A percentile compares a stretch with the other conserved stretches of the same genome.
Conservation (phyloP, 305 asterid species). For the Fraxinus albicans region DNA sequence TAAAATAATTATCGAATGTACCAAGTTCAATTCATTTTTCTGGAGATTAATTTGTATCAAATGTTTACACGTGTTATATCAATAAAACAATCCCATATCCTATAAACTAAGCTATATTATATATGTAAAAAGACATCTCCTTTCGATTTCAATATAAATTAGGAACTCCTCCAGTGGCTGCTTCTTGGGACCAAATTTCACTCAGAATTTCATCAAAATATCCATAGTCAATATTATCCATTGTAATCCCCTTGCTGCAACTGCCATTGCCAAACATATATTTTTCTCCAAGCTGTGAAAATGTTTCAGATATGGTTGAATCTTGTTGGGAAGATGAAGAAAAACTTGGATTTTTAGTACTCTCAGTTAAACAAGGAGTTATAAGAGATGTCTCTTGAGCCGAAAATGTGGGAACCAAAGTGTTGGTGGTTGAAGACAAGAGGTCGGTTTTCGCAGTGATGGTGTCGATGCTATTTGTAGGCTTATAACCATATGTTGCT, state of each 20-base stretch:
- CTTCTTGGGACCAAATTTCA: slow-evolving; percentile 19
- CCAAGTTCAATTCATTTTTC: background rate
- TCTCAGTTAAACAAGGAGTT: background rate
- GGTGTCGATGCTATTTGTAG: background rate
- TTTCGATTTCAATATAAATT: too few species aligned
- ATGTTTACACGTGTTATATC: background rate
- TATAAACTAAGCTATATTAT: background rate
- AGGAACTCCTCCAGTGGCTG: background rate
- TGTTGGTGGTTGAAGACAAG: slow-evolving; percentile 4
- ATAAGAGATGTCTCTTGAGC: background rate
- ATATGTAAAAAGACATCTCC: background rate
- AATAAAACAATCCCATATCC: background rate
- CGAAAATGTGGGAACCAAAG: background rate
- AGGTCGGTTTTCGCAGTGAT: background rate
- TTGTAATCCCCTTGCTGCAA: background rate
- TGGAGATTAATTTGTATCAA: too few species aligned
- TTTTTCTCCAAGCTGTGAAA: background rate
- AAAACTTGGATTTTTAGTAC: background rate
- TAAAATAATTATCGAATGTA: too few species aligned
- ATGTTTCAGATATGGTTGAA: slow-evolving; percentile 6
- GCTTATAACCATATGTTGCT: background rate
- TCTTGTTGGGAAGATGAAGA: background rate
- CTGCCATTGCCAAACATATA: background rate
- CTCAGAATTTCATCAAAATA: background rate
- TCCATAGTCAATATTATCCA: background rate